Evolutionary conservation across 2,329 filamentous ascomycete genomes (phyloP), one percentile per base, ranked within the genome.

Genomic region (Trichophaea hybrida): DNA sequence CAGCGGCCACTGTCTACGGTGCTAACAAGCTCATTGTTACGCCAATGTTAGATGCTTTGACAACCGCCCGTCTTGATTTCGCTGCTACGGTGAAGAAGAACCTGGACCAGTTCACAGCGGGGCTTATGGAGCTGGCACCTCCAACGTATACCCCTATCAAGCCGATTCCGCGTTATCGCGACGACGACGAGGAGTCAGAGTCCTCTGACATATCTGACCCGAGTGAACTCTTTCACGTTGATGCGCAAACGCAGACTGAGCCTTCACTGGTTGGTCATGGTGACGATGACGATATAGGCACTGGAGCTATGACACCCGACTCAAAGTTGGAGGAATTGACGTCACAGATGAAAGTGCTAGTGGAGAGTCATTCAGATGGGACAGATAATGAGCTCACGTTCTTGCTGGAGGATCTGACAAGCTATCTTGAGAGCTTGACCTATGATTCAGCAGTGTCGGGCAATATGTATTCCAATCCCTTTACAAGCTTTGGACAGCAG

Each of bases 141-240:
- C 12, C 24, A 10, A 77, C 79, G 50, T 74, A 86, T 1, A 83
- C 84, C 4, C 12, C 40, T 1, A 8, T 12, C 13, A 48, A 57
- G 31, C 13, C n/a, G 10, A 10, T 37, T n/a, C 10, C 12, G 8
- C 37, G 37, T 50, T 12, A 35, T 12, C 32, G 40, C 1, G 57
- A 59, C n/a, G 69, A 70, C 10, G 73, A 75, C 1, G 65, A 64
- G 7, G 65, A 64, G 8, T 63, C 70, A 48, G 71, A 71, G n/a
- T 75, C 74, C 60, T 75, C 74, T 60, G 78, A 79, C 62, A 50
- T 43, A 13, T 57, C 55, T 13, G 82, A 84, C 67, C 86, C 87
- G 0, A 82, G 84, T 0, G 86, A 91, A 71, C 79, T 90, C 63
- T 93, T 88, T 72, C 86, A 90, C 71, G 81, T 86, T 50, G 87